phyloP scores from a whole-genome alignment of 2,329 filamentous ascomycete genomes.

The Aspergillus versicolor region DNA sequence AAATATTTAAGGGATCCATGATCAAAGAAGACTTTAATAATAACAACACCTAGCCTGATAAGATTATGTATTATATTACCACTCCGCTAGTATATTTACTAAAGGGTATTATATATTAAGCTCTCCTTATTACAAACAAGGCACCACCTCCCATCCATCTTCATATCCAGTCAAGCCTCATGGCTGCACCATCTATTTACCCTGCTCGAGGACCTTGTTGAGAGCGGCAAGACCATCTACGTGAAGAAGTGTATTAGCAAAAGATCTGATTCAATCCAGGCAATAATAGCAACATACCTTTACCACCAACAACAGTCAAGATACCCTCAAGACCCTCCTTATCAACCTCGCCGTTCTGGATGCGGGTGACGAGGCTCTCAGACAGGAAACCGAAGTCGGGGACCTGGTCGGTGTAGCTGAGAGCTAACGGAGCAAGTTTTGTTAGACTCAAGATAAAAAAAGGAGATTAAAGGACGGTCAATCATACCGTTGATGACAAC shows the following conservation, averaged over 20 bases:
- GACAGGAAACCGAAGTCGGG: conserved; percentile 19
- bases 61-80: no score
- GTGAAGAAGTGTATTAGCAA: not conserved
- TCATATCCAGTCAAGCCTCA: no score
- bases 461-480: no score
- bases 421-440: conserved; percentile 8
- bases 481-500: conserved; percentile 15
- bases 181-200: not conserved
- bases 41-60: no score
- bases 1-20: no score
- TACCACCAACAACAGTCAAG: conserved; percentile 9
- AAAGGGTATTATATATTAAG: not conserved
- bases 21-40: no score
- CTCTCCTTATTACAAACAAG: not conserved
- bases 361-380: conserved; percentile 11
- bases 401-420: conserved; percentile 3
- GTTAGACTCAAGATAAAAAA: not conserved
- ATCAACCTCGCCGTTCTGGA: conserved; percentile 16
- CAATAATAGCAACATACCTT: conserved; percentile 7
- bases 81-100: not conserved
- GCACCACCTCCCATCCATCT: not conserved
- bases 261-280: no score
- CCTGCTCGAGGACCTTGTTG: conserved; percentile 5
- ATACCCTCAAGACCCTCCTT: conserved; percentile 14
- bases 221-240: conserved; percentile 11